A percentile compares a stretch with the other conserved stretches of the same genome.
Conservation (phyloP, 2,329 filamentous ascomycete genomes). For the Paradendryphiella salina region DNA sequence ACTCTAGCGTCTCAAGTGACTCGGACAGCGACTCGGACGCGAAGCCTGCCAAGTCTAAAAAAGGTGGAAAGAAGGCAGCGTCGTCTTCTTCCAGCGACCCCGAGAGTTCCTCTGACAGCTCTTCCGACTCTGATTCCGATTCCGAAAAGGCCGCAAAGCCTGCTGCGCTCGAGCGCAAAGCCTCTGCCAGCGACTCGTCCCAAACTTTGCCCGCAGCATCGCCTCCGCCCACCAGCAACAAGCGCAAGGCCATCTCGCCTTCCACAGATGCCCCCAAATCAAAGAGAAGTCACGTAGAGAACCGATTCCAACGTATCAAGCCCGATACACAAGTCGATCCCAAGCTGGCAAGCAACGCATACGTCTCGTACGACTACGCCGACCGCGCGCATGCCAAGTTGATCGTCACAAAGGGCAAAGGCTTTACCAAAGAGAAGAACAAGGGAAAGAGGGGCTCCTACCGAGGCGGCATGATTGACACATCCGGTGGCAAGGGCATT, state of each 20-base stretch:
- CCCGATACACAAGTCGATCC: slow-evolving; percentile 69
- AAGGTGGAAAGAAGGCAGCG: slow-evolving; percentile 20
- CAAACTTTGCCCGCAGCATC: slow-evolving; percentile 41
- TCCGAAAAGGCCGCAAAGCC: slow-evolving; percentile 1
- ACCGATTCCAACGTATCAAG: slow-evolving; percentile 77
- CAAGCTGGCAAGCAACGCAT: slow-evolving; percentile 75
- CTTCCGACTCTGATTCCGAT: slow-evolving; percentile 27
- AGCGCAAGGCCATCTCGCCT: slow-evolving; percentile 48
- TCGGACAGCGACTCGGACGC: slow-evolving; percentile 34
- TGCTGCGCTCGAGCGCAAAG: slow-evolving; percentile 23
- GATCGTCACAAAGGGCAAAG: slow-evolving; percentile 89
- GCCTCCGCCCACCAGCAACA: slow-evolving; percentile 42
- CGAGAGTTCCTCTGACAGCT: slow-evolving; percentile 24
- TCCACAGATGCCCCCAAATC: slow-evolving; percentile 40
- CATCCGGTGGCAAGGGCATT: slow-evolving; percentile 77
- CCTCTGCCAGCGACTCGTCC: slow-evolving; percentile 54
- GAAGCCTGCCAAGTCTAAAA: slow-evolving; percentile 20
- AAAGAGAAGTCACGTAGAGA: slow-evolving; percentile 38
- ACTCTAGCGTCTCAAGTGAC: slow-evolving; percentile 32
- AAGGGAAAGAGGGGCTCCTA: slow-evolving; percentile 81
- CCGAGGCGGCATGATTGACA: slow-evolving; percentile 85
- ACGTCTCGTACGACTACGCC: slow-evolving; percentile 83
- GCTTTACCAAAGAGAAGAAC: slow-evolving; percentile 99
- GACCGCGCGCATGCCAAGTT: slow-evolving; percentile 85
- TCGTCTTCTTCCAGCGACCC: slow-evolving; percentile 30